A percentile compares a stretch with the other conserved stretches of the same genome.
Evolutionary conservation across 148 eudicot genomes (phyloP).

Genomic region (Cornus suecica): DNA sequence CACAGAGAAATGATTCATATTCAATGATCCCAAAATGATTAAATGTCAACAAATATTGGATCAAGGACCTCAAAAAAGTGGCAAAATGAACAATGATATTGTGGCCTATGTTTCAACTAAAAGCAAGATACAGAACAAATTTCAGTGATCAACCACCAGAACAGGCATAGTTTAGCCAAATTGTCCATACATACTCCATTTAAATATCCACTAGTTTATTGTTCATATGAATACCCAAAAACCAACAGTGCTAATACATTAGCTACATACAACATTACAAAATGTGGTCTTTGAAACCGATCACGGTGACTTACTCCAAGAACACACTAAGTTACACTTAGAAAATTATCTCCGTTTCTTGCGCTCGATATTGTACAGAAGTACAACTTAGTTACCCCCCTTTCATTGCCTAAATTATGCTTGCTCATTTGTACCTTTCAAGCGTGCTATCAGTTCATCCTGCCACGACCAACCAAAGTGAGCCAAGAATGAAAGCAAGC

Average conservation of each 20-base stretch:
- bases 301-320: background rate
- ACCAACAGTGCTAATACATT: background rate
- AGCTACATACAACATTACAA: background rate
- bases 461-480: slow-evolving; percentile 10
- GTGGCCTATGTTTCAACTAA: too few species aligned
- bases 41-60: too few species aligned
- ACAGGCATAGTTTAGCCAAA: too few species aligned
- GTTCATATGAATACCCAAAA: too few species aligned
- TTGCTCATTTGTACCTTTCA: slow-evolving; percentile 37
- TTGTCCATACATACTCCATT: too few species aligned
- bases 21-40: too few species aligned
- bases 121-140: too few species aligned
- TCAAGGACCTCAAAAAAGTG: too few species aligned
- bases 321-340: background rate
- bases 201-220: too few species aligned
- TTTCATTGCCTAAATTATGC: background rate
- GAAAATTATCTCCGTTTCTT: background rate
- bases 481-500: background rate
- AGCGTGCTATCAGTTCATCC: slow-evolving; percentile 71
- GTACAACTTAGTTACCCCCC: slow-evolving; percentile 3
- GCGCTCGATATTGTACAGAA: slow-evolving; percentile 1
- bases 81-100: too few species aligned
- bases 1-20: too few species aligned
- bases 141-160: too few species aligned
- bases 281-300: background rate